Conservation (phyloP, 345 rosid species). For the Alliaria petiolata region DNA sequence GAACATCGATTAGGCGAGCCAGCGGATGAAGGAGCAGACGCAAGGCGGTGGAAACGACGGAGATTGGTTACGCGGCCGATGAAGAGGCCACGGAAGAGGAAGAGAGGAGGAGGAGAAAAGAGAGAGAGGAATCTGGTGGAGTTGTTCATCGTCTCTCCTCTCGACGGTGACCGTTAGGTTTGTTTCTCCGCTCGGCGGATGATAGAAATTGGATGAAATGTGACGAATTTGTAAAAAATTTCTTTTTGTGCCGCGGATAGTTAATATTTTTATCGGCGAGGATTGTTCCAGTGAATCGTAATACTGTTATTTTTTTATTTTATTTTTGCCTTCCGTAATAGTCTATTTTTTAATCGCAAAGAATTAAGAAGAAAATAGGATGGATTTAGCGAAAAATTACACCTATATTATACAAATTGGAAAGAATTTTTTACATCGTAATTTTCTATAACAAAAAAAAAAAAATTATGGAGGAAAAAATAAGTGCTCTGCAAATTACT, state of each 20-base stretch:
- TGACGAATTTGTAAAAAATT: not conserved
- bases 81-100: slow-evolving; percentile 30
- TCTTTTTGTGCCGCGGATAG: not conserved
- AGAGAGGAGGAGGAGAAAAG: slow-evolving; percentile 46
- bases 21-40: slow-evolving; percentile 6
- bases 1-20: not conserved
- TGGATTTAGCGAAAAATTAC: too few relatives aligned
- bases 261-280: not conserved
- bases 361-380: too few relatives aligned
- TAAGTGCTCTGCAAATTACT: too few relatives aligned
- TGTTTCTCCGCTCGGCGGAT: not conserved
- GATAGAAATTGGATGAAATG: not conserved
- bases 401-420: too few relatives aligned
- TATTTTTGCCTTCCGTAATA: too few relatives aligned
- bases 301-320: too few relatives aligned
- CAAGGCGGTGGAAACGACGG: slow-evolving; percentile 15
- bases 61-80: slow-evolving; percentile 32
- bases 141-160: slow-evolving; percentile 44
- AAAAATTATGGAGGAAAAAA: too few relatives aligned
- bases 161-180: slow-evolving; percentile 24
- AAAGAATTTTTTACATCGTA: too few relatives aligned
- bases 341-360: too few relatives aligned
- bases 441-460: too few relatives aligned
- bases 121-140: slow-evolving; percentile 60
- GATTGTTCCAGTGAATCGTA: not conserved